Conservation (phyloP, 192 early-diverging fungal genomes). For the Coemansia sp. region DNA sequence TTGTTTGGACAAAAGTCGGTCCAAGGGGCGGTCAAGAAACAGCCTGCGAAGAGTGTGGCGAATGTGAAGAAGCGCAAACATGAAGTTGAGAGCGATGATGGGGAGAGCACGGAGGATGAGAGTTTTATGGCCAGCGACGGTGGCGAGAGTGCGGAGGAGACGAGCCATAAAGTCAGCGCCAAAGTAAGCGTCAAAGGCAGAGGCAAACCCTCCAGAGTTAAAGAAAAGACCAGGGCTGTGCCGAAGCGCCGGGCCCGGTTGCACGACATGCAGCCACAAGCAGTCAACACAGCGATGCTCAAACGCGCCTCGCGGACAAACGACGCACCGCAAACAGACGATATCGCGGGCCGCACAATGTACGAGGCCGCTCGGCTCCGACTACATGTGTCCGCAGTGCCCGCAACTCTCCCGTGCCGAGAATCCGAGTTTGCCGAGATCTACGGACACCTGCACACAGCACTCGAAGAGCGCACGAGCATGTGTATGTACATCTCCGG, state of each 20-base stretch:
- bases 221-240: conserved; percentile 9
- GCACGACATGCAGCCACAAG: conserved; percentile 38
- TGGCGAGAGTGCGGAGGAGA: too few relatives aligned
- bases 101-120: conserved; percentile 10
- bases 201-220: background rate
- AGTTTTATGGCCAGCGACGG: conserved; percentile 10
- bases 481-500: conserved; percentile 94
- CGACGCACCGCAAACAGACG: conserved; percentile 8
- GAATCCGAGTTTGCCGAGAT: conserved; percentile 90
- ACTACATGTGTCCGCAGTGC: conserved; percentile 89
- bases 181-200: too few relatives aligned
- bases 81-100: conserved; percentile 4
- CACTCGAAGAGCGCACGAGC: conserved; percentile 79
- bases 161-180: too few relatives aligned
- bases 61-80: background rate
- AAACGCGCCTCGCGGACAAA: conserved; percentile 19
- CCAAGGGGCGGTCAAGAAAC: conserved; percentile 12
- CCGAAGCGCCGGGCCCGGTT: conserved; percentile 33
- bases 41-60: conserved; percentile 3
- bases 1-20: conserved; percentile 22
- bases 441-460: conserved; percentile 67
- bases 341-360: conserved; percentile 30
- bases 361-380: conserved; percentile 70
- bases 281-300: conserved; percentile 29
- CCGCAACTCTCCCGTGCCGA: conserved; percentile 88